Conservation (phyloP, 345 rosid genomes). For the thale cress (Arabidopsis thaliana) region DNA sequence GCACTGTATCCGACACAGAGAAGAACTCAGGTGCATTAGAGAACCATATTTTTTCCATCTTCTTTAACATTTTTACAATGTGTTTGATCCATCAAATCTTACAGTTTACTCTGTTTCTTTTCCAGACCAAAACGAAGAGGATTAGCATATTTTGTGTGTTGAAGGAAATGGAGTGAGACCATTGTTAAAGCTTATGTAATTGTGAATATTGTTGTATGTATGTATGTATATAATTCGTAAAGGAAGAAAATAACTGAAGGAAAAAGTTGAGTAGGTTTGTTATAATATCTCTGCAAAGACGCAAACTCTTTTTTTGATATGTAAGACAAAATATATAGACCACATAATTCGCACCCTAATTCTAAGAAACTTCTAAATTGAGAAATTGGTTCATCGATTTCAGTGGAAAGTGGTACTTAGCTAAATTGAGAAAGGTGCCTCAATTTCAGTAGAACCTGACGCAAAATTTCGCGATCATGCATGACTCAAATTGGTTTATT, state of each 20-base stretch:
- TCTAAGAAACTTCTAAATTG: not conserved
- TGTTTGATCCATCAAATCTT: conserved; percentile 27
- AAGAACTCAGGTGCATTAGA: conserved; percentile 38
- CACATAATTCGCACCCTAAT: not conserved
- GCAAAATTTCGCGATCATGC: not conserved
- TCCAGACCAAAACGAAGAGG: conserved; percentile 43
- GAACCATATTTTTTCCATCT: not conserved
- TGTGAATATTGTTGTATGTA: conserved; percentile 15
- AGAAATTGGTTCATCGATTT: conserved; percentile 16
- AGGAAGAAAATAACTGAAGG: conserved; percentile 14
- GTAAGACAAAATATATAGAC: conserved; percentile 21
- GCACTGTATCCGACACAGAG: conserved; percentile 31
- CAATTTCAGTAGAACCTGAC: conserved; percentile 14
- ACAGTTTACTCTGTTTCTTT: not conserved
- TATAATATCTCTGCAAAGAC: conserved; percentile 9
- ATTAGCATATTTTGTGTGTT: conserved; percentile 24
- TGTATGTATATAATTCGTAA: not conserved
- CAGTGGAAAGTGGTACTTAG: not conserved
- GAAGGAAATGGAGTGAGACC: conserved; percentile 16
- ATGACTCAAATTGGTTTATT: conserved; percentile 13
- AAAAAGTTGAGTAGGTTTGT: conserved; percentile 18
- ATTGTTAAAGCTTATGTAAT: conserved; percentile 26
- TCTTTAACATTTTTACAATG: not conserved
- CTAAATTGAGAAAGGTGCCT: not conserved
- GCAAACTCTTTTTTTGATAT: conserved; percentile 4